Evolutionary conservation across 73 alveolate genomes (phyloP).

Genomic region (Paramecium tetraurelia): DNA sequence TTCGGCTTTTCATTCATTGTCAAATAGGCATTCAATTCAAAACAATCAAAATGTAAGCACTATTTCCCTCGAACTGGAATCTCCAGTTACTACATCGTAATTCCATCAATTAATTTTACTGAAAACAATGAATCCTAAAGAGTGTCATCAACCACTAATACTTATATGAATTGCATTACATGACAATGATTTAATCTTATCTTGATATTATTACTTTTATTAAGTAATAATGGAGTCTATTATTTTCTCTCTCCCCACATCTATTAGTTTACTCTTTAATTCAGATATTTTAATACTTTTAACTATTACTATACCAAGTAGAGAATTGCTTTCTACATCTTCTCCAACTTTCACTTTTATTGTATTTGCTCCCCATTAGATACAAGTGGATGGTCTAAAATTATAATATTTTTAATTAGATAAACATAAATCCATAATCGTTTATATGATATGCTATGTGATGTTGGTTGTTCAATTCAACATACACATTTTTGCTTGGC

Average conservation of each 20-base stretch:
- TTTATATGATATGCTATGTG: neutral
- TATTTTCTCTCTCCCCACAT: neutral
- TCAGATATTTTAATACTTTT: neutral
- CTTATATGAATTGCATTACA: neutral
- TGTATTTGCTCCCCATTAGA: neutral
- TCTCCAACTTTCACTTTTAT: neutral
- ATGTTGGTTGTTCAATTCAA: neutral
- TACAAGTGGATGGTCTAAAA: neutral
- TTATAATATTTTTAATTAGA: neutral
- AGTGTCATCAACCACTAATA: neutral
- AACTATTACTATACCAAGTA: neutral
- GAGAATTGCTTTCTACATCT: neutral
- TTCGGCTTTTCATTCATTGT: neutral
- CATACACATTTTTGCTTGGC: neutral
- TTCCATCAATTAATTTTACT: constrained; percentile 28
- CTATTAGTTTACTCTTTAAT: neutral
- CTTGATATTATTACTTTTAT: neutral
- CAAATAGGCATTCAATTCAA: neutral
- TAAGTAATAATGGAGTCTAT: neutral
- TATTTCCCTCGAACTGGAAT: neutral
- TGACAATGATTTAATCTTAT: neutral
- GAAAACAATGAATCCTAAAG: neutral
- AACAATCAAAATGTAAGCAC: constrained; percentile 13
- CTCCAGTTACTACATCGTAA: neutral
- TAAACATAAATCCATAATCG: constrained; percentile 6